Conservation (phyloP, 1,284 basidiomycete genomes). For the Vanrija sp. region DNA sequence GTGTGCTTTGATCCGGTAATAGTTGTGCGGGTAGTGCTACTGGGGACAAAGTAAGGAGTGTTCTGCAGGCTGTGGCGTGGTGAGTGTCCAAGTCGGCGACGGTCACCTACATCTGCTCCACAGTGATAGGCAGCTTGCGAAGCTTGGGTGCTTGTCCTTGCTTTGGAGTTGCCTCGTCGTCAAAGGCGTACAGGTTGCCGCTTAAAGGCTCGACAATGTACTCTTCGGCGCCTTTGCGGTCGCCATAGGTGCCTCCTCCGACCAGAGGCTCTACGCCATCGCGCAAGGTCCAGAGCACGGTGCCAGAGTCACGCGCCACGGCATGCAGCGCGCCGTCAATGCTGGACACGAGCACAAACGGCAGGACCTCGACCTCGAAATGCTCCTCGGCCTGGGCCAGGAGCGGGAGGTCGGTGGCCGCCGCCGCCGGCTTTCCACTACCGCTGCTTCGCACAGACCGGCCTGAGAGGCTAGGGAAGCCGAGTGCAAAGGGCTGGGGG, state of each 20-base stretch:
- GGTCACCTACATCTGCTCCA: conserved; percentile 46
- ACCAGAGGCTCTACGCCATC: conserved; percentile 45
- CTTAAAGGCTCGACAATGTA: conserved; percentile 49
- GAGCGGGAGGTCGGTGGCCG: background rate
- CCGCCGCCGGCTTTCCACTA: background rate
- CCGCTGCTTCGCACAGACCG: too few species aligned
- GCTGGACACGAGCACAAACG: conserved; percentile 46
- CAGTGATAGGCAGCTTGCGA: conserved; percentile 44
- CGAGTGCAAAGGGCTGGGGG: background rate
- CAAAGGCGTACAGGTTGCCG: conserved; percentile 44
- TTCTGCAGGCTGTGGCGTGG: conserved; percentile 40
- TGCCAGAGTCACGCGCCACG: conserved; percentile 42
- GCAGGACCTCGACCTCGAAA: conserved; percentile 45
- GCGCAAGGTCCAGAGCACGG: conserved; percentile 36
- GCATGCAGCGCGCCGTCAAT: conserved; percentile 49
- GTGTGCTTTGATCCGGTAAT: conserved; percentile 48
- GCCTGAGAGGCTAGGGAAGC: background rate
- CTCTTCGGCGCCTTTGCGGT: conserved; percentile 21
- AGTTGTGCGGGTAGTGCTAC: conserved; percentile 37
- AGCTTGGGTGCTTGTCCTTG: conserved; percentile 25
- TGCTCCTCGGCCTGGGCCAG: conserved; percentile 8
- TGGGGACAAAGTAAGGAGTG: conserved; percentile 47
- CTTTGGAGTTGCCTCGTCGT: conserved; percentile 17
- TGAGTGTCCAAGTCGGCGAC: background rate
- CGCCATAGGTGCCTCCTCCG: conserved; percentile 34